These are phyloP conservation scores for Brasilioporus rufonigricans DNA, from an alignment of 768 basidiomycete species.

Conservation along the genomic window DNA sequence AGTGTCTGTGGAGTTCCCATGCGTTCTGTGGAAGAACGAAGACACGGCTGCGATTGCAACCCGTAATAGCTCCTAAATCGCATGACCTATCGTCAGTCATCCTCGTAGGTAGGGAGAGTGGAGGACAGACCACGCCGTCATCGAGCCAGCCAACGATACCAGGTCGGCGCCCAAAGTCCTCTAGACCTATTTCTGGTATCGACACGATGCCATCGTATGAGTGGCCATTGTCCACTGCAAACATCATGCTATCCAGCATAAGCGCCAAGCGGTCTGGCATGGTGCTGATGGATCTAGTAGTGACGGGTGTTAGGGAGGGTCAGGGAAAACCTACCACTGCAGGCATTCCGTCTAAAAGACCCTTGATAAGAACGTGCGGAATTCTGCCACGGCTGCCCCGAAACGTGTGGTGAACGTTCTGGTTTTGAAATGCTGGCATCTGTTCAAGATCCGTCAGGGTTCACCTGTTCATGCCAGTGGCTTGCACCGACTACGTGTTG, in stretches of 20 bases:
- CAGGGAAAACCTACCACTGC: background rate
- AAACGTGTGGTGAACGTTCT: background rate
- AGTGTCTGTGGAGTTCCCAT: background rate
- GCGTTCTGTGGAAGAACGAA: background rate
- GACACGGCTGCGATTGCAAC: background rate
- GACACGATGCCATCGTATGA: slow-evolving; percentile 11
- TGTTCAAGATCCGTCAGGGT: background rate
- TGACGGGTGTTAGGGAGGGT: background rate
- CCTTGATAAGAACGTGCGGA: background rate
- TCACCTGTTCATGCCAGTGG: background rate
- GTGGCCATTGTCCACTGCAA: slow-evolving; percentile 3
- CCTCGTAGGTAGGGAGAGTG: background rate
- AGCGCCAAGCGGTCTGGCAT: background rate
- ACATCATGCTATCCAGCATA: slow-evolving; percentile 2
- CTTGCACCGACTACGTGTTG: background rate
- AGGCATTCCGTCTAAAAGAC: background rate
- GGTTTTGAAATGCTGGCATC: too few species aligned
- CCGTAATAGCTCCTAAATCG: background rate
- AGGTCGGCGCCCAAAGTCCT: background rate
- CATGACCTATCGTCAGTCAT: background rate
- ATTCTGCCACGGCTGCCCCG: too few species aligned
- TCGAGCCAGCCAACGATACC: slow-evolving; percentile 3
- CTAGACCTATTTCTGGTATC: slow-evolving; percentile 10
- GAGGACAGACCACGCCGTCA: background rate
- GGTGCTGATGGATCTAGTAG: background rate